Evolutionary conservation across 768 basidiomycete species (phyloP), one percentile per base, ranked within the genome.

Genomic region (Xanthoconium purpureum): DNA sequence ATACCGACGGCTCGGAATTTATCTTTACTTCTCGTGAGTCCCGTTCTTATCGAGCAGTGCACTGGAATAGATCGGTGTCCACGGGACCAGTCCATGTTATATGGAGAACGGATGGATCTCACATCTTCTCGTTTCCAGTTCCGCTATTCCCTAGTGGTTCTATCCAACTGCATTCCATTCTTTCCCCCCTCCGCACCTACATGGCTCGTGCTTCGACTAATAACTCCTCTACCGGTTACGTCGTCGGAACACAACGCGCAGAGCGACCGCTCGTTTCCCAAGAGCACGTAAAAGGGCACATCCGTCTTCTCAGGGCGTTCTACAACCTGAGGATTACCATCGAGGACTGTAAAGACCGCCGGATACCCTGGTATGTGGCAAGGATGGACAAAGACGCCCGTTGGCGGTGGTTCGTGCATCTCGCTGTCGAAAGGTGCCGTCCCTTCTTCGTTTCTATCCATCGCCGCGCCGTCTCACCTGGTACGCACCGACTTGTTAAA

Each of bases 401-500:
- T 44, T 77, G 75, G 75, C 61, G 62, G 2, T 77, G 77, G 77
- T 77, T 77, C 57, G 63, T 78, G 30, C 59, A 66, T 28, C 60
- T 77, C 12, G 75, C 77, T 3, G 69, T 74, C 7, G 74, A 77
- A 44, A 65, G 75, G 75, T 72, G 38, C 24, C 2, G 24, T 24
- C 24, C 24, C 4, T 24, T 24, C 24, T 24, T 24, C 9, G 61
- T 64, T 37, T 29, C 24, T 40, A 3, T 43, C 10, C 20, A 11
- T n/a, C 17, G 3, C 32, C n/a, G 4, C 20, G 4, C 33, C 3
- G 15, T 45, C 35, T 50, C 30, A 20, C 14, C 15, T 12, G 14
- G 11, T 8, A 5, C 30, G 14, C 4, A 12, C n/a, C n/a, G 53
- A 38, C 29, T 9, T 6, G 20, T 30, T 28, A 5, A 17, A 37